Evolutionary conservation across 2,329 filamentous ascomycete species (phyloP).

Genomic region (Aspergillus ochraceoroseus): DNA sequence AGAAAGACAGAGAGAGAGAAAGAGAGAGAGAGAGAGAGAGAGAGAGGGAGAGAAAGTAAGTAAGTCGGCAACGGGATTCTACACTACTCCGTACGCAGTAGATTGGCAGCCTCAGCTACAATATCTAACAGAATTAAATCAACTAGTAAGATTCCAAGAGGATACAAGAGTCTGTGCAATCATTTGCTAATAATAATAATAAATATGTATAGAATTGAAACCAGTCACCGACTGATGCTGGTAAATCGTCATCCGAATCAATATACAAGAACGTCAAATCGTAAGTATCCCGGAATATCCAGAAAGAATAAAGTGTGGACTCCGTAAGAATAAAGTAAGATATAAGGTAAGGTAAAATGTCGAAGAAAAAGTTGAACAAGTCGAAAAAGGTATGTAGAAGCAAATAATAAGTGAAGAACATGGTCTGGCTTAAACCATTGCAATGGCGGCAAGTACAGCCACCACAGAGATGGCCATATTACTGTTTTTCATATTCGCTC

Average conservation of each 20-base stretch:
- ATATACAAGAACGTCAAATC: conserved; percentile 17
- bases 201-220: not conserved
- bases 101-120: no score
- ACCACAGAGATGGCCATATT: conserved; percentile 16
- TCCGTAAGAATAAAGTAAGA: conserved; percentile 10
- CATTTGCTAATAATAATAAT: conserved; percentile 2
- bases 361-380: conserved; percentile 1
- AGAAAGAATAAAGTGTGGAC: no score
- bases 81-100: no score
- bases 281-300: conserved; percentile 13
- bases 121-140: no score
- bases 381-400: conserved; percentile 1
- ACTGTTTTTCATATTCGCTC: conserved; percentile 19
- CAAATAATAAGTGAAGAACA: conserved; percentile 2
- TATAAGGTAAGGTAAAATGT: conserved; percentile 8
- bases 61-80: no score
- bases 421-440: conserved; percentile 20
- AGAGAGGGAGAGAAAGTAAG: not conserved
- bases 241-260: conserved; percentile 16
- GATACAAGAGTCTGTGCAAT: no score
- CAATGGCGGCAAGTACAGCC: conserved; percentile 25
- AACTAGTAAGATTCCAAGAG: no score
- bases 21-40: not conserved
- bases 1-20: no score
- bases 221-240: conserved; percentile 6